A percentile compares a stretch with the other conserved stretches of the same genome.
Evolutionary conservation across 768 basidiomycete species (phyloP).

Genomic region (Tylopilus sp.): DNA sequence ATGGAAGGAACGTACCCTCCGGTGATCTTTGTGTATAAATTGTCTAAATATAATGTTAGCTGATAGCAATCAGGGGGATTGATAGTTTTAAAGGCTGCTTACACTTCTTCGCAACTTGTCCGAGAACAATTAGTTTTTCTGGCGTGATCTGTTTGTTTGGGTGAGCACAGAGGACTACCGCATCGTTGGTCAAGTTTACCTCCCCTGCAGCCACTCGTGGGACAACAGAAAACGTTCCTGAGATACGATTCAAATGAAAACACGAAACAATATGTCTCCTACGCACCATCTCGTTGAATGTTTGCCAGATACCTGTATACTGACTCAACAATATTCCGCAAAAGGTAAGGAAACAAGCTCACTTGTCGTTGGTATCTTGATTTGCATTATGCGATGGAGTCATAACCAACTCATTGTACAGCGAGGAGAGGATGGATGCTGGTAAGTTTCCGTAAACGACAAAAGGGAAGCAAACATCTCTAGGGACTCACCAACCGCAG

Average conservation of each 20-base stretch:
- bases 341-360: not conserved
- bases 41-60: slow-evolving; percentile 27
- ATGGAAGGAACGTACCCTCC: slow-evolving; percentile 27
- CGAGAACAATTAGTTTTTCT: slow-evolving; percentile 61
- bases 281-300: slow-evolving; percentile 59
- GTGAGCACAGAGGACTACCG: not conserved
- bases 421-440: slow-evolving; percentile 42
- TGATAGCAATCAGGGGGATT: not conserved
- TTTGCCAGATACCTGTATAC: slow-evolving; percentile 56
- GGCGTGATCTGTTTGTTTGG: slow-evolving; percentile 44
- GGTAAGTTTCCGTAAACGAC: not conserved
- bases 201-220: slow-evolving; percentile 73
- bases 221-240: slow-evolving; percentile 65
- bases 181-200: slow-evolving; percentile 18
- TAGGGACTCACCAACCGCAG: slow-evolving; percentile 46
- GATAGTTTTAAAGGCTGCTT: slow-evolving; percentile 1
- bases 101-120: slow-evolving; percentile 65
- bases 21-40: slow-evolving; percentile 62
- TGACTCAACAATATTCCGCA: not conserved
- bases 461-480: not conserved
- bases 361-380: slow-evolving; percentile 67
- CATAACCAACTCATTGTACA: slow-evolving; percentile 66
- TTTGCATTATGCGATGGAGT: slow-evolving; percentile 59
- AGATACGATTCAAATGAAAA: not conserved
- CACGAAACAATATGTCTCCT: not conserved